phyloP scores from a whole-genome alignment of 805 yeast genomes.

The Komagataella populi region DNA sequence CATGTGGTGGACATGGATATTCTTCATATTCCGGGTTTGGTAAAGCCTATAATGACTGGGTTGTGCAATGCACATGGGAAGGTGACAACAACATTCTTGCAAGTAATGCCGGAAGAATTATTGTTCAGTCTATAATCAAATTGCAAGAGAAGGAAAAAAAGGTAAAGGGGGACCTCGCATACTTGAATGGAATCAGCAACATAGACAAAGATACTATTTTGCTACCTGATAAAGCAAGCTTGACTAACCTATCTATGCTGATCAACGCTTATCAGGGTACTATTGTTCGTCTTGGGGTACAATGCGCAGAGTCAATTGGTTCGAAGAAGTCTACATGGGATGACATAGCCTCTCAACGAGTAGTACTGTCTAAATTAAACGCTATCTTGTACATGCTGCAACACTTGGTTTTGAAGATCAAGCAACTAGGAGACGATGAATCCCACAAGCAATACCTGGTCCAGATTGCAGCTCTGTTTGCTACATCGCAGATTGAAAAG shows the following conservation, averaged over 20 bases:
- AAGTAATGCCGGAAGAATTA: constrained; percentile 72
- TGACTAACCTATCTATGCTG: constrained; percentile 17
- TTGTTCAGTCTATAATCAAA: constrained; percentile 34
- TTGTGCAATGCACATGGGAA: constrained; percentile 98
- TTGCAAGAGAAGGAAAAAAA: constrained; percentile 24
- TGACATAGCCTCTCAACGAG: constrained; percentile 29
- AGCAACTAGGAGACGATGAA: constrained; percentile 16
- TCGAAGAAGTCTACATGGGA: constrained; percentile 28
- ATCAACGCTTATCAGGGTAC: constrained; percentile 24
- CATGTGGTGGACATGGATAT: constrained; percentile 96
- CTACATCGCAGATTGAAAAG: constrained; percentile 46
- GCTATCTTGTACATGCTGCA: constrained; percentile 34
- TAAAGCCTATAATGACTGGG: constrained; percentile 83
- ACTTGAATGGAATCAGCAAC: constrained; percentile 18
- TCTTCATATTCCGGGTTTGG: constrained; percentile 89
- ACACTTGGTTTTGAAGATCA: constrained; percentile 21
- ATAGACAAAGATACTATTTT: constrained; percentile 15
- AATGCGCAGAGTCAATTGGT: constrained; percentile 18
- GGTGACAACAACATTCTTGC: constrained; percentile 88
- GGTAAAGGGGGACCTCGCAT: constrained; percentile 32
- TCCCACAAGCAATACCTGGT: constrained; percentile 34
- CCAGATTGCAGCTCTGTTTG: constrained; percentile 47
- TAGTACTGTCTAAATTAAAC: constrained; percentile 33
- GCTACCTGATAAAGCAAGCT: constrained; percentile 16
- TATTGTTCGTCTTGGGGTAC: constrained; percentile 23